Evolutionary conservation across 139 green algal genomes (phyloP), one percentile per base, ranked within the genome.

Genomic region (Auxenochlorella protothecoides): DNA sequence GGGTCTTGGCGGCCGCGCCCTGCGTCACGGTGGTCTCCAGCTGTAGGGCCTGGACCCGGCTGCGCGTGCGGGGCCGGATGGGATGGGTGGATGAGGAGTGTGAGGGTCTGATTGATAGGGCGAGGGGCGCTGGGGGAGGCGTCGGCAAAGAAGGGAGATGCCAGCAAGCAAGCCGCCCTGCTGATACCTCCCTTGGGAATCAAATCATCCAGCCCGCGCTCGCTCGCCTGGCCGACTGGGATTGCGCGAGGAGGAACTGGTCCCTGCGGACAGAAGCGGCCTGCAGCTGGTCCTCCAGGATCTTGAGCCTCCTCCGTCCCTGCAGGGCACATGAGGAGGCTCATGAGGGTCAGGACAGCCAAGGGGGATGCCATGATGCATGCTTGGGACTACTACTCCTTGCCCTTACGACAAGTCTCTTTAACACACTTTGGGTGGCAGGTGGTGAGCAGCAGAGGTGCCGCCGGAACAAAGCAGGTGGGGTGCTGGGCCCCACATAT

Each of bases 21-120:
- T 95, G 85, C 83, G 96, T 96, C 78, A 93, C 90, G 67, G 93
- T 72, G 8, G 86, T 82, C 84, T 97, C 92, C 2, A 89, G 83
- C 7, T 91, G 76, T 64, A 97, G 75, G 76, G 87, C 86, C 81
- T 97, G 89, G 55, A 97, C 94, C 75, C 84, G 69, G 61, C 63
- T 67, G 63, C 2, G 44, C 63, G 10, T 44, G 27, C 27, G 27
- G 27, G 27, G 27, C 27, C 27, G 27, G 27, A 44, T 44, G 27
- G 27, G 27, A 44, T 44, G 27, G 27, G 27, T 44, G 27, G 27
- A 44, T 44, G 0, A 1, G 27, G 27, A 44, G 27, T 44, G 27
- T 44, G 27, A 44, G 27, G 27, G 27, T 44, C 27, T 44, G 27
- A 44, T 44, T 44, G 27, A 44, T 44, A 44, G 27, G 27, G 27